Percentiles rank a stretch among this genome's conserved stretches.
These are phyloP conservation scores for Musa itinerans DNA, from an alignment of 176 grass and related monocot genomes.

Conservation along the genomic window DNA sequence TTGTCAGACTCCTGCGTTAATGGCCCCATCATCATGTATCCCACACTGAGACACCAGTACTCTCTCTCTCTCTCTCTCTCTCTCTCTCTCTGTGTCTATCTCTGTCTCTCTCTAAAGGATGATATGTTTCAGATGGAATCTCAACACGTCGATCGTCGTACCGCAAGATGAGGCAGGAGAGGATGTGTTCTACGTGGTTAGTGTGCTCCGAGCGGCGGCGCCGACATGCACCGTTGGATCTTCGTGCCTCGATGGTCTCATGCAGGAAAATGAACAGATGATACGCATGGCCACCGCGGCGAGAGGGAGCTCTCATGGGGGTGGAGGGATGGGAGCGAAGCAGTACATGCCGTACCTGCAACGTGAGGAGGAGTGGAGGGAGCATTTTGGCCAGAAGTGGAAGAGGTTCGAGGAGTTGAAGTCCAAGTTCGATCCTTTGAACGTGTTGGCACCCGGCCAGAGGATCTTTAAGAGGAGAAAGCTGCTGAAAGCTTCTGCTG, in stretches of 20 bases:
- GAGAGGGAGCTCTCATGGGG: no score
- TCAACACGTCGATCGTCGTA: not conserved
- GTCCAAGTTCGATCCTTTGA: not conserved
- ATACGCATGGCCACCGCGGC: not conserved
- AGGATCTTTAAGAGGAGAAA: not conserved
- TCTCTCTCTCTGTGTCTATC: not conserved
- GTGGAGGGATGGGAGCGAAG: conserved; percentile 1
- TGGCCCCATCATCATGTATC: conserved; percentile 9
- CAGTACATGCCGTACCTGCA: conserved; percentile 5
- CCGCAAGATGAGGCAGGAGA: not conserved
- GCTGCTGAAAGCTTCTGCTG: no score
- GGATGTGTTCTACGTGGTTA: not conserved
- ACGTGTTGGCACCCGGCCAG: conserved; percentile 1
- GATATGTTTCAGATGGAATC: conserved; percentile 1
- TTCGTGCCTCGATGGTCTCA: not conserved
- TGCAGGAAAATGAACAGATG: not conserved
- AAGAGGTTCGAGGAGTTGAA: not conserved
- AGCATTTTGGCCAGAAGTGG: conserved; percentile 7
- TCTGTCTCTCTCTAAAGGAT: not conserved
- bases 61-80: not conserved
- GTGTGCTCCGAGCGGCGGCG: not conserved
- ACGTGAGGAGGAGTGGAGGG: not conserved
- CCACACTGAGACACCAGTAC: not conserved
- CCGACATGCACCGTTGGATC: not conserved
- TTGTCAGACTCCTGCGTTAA: not conserved